Conservation (phyloP, 441 rosid genomes). For the Kokia cookei region DNA sequence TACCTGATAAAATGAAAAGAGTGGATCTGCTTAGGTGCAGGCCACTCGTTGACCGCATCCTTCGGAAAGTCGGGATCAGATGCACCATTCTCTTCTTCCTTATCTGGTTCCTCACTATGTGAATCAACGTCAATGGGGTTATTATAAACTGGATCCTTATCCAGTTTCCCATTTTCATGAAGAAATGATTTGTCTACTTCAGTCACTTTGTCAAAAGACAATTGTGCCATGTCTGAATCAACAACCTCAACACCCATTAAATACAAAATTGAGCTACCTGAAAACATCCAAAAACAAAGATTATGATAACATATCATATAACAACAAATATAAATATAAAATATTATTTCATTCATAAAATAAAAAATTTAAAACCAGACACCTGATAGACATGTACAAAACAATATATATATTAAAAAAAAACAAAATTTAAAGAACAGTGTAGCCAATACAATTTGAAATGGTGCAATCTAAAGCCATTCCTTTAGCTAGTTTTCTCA, state of each 20-base stretch:
- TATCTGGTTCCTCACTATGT: slow-evolving; percentile 32
- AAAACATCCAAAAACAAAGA: not conserved
- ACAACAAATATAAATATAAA: not conserved
- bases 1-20: slow-evolving; percentile 51
- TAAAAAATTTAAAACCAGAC: not conserved
- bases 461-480: not conserved
- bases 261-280: slow-evolving; percentile 10
- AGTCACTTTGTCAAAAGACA: slow-evolving; percentile 28
- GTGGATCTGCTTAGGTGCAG: slow-evolving; percentile 47
- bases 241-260: slow-evolving; percentile 34
- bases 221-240: slow-evolving; percentile 40
- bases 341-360: not conserved
- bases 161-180: slow-evolving; percentile 36
- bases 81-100: slow-evolving; percentile 30
- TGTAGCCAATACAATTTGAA: not conserved
- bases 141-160: slow-evolving; percentile 9
- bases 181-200: slow-evolving; percentile 26
- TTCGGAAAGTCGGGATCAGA: slow-evolving; percentile 31
- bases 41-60: slow-evolving; percentile 68
- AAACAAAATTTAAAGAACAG: not conserved
- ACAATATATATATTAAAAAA: not conserved
- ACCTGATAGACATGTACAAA: slow-evolving; percentile 18
- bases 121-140: slow-evolving; percentile 44
- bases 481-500: not conserved
- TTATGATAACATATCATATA: slow-evolving; percentile 1